A percentile compares a stretch with the other conserved stretches of the same genome.
Conservation (phyloP, 768 basidiomycete genomes). For the Psilocybe sp. region DNA sequence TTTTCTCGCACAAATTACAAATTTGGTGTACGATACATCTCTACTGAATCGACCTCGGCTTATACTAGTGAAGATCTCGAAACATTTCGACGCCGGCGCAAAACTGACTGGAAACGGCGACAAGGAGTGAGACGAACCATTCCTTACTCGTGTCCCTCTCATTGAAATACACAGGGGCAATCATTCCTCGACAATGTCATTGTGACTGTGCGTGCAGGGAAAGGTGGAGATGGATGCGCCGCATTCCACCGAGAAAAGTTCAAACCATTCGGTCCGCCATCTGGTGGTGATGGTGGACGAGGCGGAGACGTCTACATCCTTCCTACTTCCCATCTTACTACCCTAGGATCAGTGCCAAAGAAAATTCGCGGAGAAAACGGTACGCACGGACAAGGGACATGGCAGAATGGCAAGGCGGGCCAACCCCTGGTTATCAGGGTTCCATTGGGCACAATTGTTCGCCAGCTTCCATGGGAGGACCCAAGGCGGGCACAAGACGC, state of each 20-base stretch:
- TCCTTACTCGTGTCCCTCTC: not conserved
- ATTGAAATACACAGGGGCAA: conserved; percentile 53
- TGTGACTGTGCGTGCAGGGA: conserved; percentile 76
- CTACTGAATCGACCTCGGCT: not conserved
- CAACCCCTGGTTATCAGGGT: conserved; percentile 75
- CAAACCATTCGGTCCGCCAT: conserved; percentile 81
- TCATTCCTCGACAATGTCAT: conserved; percentile 81
- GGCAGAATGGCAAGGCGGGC: conserved; percentile 80
- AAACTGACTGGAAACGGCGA: conserved; percentile 74
- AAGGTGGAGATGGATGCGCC: conserved; percentile 87
- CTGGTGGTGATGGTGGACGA: conserved; percentile 88
- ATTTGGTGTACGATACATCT: not conserved
- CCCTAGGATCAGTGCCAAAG: conserved; percentile 68
- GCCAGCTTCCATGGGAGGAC: conserved; percentile 68
- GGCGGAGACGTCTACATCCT: conserved; percentile 87
- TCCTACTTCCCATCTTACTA: conserved; percentile 75
- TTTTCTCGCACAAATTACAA: not conserved
- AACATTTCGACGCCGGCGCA: conserved; percentile 44
- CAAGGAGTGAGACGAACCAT: conserved; percentile 50
- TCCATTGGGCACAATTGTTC: conserved; percentile 87
- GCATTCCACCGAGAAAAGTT: conserved; percentile 93
- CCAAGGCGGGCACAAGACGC: conserved; percentile 61
- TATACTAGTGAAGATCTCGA: conserved; percentile 28
- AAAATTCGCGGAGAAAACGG: conserved; percentile 69
- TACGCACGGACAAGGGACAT: conserved; percentile 75